Conservation (phyloP, 192 early-diverging fungal genomes). For the Linnemannia zychae region DNA sequence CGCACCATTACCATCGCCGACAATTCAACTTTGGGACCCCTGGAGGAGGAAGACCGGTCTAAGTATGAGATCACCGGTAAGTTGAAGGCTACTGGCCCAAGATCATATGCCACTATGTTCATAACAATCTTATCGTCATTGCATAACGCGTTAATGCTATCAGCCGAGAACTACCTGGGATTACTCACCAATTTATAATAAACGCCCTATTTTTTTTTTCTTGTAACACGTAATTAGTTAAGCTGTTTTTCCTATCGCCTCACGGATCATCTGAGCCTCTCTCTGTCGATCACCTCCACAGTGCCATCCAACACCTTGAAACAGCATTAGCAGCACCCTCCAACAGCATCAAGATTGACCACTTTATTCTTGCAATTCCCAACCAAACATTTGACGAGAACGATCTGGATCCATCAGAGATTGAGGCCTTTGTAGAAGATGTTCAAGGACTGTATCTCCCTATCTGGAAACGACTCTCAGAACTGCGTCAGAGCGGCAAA, state of each 20-base stretch:
- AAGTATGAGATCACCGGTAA: constrained; percentile 56
- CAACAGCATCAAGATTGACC: constrained; percentile 14
- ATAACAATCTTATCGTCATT: background rate
- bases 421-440: constrained; percentile 15
- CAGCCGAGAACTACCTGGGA: background rate
- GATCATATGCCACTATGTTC: background rate
- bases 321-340: background rate
- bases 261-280: constrained; percentile 12
- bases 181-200: background rate
- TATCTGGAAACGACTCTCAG: constrained; percentile 40
- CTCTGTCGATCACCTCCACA: constrained; percentile 25
- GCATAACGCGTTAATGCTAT: background rate
- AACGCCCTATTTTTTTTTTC: background rate
- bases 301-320: constrained; percentile 16
- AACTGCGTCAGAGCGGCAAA: constrained; percentile 35
- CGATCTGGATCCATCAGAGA: constrained; percentile 42
- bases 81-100: background rate
- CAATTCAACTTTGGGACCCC: constrained; percentile 32
- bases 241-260: constrained; percentile 39
- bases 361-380: constrained; percentile 31
- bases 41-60: constrained; percentile 61
- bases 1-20: constrained; percentile 53
- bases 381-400: constrained; percentile 44
- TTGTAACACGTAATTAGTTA: constrained; percentile 10
- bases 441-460: constrained; percentile 20